These are phyloP conservation scores for Linanthus parryae DNA, from an alignment of 148 eudicot genomes.

Conservation along the genomic window DNA sequence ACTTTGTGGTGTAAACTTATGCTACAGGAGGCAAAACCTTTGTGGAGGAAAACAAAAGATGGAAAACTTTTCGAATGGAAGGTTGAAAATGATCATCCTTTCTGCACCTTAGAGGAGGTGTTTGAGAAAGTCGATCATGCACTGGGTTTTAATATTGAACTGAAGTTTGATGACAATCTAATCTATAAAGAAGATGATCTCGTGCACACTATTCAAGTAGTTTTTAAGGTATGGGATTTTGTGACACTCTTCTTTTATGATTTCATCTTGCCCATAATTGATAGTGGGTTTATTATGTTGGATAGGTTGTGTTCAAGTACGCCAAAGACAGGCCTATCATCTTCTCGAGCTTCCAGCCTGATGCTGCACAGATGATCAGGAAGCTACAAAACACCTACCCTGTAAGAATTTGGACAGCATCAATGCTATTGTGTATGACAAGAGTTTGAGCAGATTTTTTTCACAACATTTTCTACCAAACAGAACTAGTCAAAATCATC, in stretches of 20 bases:
- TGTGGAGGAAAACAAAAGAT: slow-evolving; percentile 32
- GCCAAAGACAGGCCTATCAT: slow-evolving; percentile 25
- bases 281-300: neutral
- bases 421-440: too few relatives aligned
- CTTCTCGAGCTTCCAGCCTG: slow-evolving; percentile 58
- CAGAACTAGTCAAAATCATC: too few relatives aligned
- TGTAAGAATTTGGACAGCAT: slow-evolving; percentile 16
- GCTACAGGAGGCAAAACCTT: slow-evolving; percentile 33
- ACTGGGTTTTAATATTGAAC: slow-evolving; percentile 40
- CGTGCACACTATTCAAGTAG: slow-evolving; percentile 17
- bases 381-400: slow-evolving; percentile 35
- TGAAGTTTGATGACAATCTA: slow-evolving; percentile 36
- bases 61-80: slow-evolving; percentile 36
- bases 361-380: slow-evolving; percentile 30
- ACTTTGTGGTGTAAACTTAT: too few relatives aligned
- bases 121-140: slow-evolving; percentile 26
- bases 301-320: slow-evolving; percentile 20
- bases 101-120: slow-evolving; percentile 45
- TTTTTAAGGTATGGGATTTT: slow-evolving; percentile 29
- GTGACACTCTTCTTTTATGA: too few relatives aligned
- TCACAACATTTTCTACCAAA: too few relatives aligned
- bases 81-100: slow-evolving; percentile 36
- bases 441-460: too few relatives aligned
- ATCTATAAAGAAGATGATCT: slow-evolving; percentile 21
- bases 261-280: too few relatives aligned